phyloP scores from a whole-genome alignment of 805 yeast genomes.

The Teunomyces barrocoloradensis region DNA sequence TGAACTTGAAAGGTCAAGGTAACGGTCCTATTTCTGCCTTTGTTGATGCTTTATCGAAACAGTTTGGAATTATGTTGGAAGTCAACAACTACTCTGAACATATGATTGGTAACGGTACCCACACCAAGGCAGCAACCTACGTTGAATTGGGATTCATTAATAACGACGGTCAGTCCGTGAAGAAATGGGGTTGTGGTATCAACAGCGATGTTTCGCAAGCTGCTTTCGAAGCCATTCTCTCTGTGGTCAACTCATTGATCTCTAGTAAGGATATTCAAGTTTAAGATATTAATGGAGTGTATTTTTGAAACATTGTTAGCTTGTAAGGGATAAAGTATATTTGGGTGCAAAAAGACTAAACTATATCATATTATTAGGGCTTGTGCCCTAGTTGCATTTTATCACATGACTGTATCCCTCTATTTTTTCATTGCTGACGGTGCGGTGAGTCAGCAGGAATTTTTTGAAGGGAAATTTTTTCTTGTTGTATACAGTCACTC shows the following conservation, averaged over 20 bases:
- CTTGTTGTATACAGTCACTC: not conserved
- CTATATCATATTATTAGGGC: conserved; percentile 1
- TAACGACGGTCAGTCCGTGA: conserved; percentile 33
- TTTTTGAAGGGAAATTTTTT: not conserved
- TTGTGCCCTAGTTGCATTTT: not conserved
- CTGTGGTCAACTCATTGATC: conserved; percentile 22
- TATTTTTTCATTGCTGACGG: not conserved
- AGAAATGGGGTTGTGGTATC: conserved; percentile 45
- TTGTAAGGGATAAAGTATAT: not conserved
- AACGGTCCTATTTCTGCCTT: conserved; percentile 80
- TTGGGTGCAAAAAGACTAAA: conserved; percentile 2
- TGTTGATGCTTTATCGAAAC: conserved; percentile 57
- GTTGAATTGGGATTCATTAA: conserved; percentile 48
- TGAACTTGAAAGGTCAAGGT: conserved; percentile 55
- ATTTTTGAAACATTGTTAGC: too few species aligned
- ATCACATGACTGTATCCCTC: not conserved
- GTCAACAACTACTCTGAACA: conserved; percentile 71
- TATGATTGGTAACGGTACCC: conserved; percentile 68
- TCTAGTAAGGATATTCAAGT: conserved; percentile 27
- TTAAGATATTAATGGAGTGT: conserved; percentile 8
- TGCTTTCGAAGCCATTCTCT: conserved; percentile 30
- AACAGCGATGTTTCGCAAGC: conserved; percentile 44
- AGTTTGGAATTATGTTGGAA: conserved; percentile 53
- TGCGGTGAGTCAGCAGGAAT: too few species aligned
- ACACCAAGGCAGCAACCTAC: conserved; percentile 72